Percentiles rank a stretch among this genome's conserved stretches.
These are phyloP conservation scores for Chrysanthemum makinoi DNA, from an alignment of 129 eudicot genomes.

Conservation along the genomic window DNA sequence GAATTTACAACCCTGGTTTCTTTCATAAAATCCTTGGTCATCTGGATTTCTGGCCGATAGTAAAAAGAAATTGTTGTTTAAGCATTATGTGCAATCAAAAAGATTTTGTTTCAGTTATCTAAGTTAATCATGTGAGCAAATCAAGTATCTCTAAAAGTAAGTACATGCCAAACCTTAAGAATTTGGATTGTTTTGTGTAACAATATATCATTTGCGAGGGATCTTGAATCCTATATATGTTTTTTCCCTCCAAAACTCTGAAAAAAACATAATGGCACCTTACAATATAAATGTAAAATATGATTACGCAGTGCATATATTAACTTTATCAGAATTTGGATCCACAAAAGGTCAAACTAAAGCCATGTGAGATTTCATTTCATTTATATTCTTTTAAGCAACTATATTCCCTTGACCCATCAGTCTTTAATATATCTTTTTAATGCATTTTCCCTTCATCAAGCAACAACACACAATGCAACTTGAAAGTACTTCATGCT, in stretches of 20 bases:
- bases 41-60: too few relatives aligned
- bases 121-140: slow-evolving; percentile 8
- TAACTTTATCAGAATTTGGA: slow-evolving; percentile 29
- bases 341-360: slow-evolving; percentile 44
- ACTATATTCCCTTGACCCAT: slow-evolving; percentile 31
- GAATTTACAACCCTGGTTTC: too few relatives aligned
- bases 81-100: too few relatives aligned
- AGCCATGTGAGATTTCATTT: slow-evolving; percentile 45
- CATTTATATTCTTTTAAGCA: slow-evolving; percentile 27
- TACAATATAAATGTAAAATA: slow-evolving; percentile 20
- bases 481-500: slow-evolving; percentile 7
- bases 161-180: neutral
- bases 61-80: too few relatives aligned
- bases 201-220: slow-evolving; percentile 13
- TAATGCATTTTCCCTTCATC: slow-evolving; percentile 27
- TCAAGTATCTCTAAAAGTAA: slow-evolving; percentile 25
- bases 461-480: slow-evolving; percentile 28
- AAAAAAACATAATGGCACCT: slow-evolving; percentile 21
- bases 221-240: slow-evolving; percentile 28
- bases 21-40: too few relatives aligned
- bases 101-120: too few relatives aligned
- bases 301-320: slow-evolving; percentile 22
- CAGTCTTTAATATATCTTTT: slow-evolving; percentile 25
- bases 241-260: slow-evolving; percentile 26
- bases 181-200: neutral